Percentiles rank a stretch among this genome's conserved stretches.
These are phyloP conservation scores for Fusarium newnesense DNA, from an alignment of 2,329 filamentous ascomycete species.

Conservation along the genomic window DNA sequence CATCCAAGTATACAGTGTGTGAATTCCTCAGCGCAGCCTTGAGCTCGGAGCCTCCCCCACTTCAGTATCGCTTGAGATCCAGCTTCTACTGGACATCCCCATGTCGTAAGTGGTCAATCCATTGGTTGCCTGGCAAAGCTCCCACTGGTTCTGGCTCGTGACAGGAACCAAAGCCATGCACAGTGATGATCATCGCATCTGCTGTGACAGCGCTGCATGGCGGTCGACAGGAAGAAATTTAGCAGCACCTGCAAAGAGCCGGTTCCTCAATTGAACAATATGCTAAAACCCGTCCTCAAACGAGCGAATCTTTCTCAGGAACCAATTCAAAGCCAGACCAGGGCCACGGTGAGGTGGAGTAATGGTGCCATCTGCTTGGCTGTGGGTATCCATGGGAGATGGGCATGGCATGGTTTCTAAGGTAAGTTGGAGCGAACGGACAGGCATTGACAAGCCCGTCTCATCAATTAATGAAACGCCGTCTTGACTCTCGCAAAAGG, in stretches of 20 bases:
- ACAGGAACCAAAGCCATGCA: background rate
- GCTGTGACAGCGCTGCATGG: slow-evolving; percentile 17
- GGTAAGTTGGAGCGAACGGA: background rate
- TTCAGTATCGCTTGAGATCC: slow-evolving; percentile 21
- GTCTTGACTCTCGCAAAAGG: slow-evolving; percentile 22
- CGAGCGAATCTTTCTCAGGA: slow-evolving; percentile 26
- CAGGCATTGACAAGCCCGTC: slow-evolving; percentile 34
- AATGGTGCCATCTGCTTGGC: slow-evolving; percentile 44
- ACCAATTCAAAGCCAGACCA: slow-evolving; percentile 33
- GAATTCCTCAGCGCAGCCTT: slow-evolving; percentile 40
- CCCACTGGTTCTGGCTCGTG: slow-evolving; percentile 4
- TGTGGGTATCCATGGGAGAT: slow-evolving; percentile 35
- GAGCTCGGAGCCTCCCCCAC: slow-evolving; percentile 37
- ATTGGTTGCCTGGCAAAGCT: slow-evolving; percentile 19
- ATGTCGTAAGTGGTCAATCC: slow-evolving; percentile 23
- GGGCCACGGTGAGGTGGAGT: slow-evolving; percentile 44
- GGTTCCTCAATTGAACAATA: background rate
- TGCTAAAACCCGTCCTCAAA: slow-evolving; percentile 12
- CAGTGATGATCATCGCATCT: slow-evolving; percentile 11
- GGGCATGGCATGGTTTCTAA: slow-evolving; percentile 13
- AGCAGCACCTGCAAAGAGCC: slow-evolving; percentile 3
- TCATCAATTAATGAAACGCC: slow-evolving; percentile 29
- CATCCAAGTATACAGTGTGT: slow-evolving; percentile 40
- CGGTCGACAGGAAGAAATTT: slow-evolving; percentile 10
- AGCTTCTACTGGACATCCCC: slow-evolving; percentile 13